phyloP scores from a whole-genome alignment of 768 basidiomycete species.

The Boletus eberwhitei region DNA sequence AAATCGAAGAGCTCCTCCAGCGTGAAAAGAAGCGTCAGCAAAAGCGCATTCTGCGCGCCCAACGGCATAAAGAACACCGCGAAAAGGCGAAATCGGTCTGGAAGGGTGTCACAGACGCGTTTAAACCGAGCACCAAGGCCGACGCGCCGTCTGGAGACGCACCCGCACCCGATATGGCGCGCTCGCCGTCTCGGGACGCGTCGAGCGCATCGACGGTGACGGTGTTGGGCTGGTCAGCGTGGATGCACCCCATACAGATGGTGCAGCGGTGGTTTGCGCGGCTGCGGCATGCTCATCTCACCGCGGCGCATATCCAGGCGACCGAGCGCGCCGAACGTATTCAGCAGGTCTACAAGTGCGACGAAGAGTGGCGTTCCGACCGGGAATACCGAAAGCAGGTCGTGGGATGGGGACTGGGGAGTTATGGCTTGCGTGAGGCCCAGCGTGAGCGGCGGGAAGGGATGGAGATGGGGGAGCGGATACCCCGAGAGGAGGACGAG shows the following conservation, averaged over 20 bases:
- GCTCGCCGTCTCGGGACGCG: conserved; percentile 10
- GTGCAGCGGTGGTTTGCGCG: conserved; percentile 55
- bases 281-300: conserved; percentile 66
- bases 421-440: conserved; percentile 48
- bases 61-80: conserved; percentile 46
- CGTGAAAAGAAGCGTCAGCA: conserved; percentile 53
- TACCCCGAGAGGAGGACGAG: conserved; percentile 16
- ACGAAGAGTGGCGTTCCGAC: conserved; percentile 22
- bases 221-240: background rate
- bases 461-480: background rate
- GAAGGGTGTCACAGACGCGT: conserved; percentile 54
- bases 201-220: background rate
- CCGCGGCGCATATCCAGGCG: conserved; percentile 69
- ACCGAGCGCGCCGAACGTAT: conserved; percentile 64
- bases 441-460: conserved; percentile 31
- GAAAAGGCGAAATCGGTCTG: conserved; percentile 55
- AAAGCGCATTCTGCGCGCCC: conserved; percentile 44
- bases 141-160: background rate
- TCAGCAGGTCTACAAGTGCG: conserved; percentile 51
- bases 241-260: conserved; percentile 22
- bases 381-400: conserved; percentile 29
- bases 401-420: conserved; percentile 72
- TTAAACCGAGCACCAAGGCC: conserved; percentile 25
- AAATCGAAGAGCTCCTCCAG: conserved; percentile 61
- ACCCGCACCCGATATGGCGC: background rate